Evolutionary conservation across 1,284 basidiomycete species (phyloP).

Genomic region (Athelia sp.): DNA sequence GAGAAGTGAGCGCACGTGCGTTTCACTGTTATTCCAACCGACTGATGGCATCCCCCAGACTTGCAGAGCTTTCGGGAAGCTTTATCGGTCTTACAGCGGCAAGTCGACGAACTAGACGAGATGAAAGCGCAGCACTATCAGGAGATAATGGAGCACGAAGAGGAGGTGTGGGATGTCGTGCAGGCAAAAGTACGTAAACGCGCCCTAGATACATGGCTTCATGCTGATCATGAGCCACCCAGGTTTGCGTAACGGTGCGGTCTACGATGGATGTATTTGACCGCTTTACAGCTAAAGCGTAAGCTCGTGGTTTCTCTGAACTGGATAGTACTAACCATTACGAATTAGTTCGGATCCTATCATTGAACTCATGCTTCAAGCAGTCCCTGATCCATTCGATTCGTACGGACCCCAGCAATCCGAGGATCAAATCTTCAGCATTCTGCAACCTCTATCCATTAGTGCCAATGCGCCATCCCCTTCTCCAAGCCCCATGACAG

Average conservation of each 20-base stretch:
- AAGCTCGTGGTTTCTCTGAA: slow-evolving; percentile 27
- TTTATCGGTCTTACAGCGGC: slow-evolving; percentile 76
- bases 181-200: slow-evolving; percentile 65
- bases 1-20: slow-evolving; percentile 53
- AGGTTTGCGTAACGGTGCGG: slow-evolving; percentile 72
- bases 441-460: slow-evolving; percentile 79
- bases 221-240: slow-evolving; percentile 8
- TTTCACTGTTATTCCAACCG: slow-evolving; percentile 4
- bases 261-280: slow-evolving; percentile 82
- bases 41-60: slow-evolving; percentile 39
- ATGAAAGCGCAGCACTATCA: slow-evolving; percentile 79
- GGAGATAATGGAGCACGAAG: slow-evolving; percentile 89
- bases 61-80: slow-evolving; percentile 84
- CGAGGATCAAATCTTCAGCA: slow-evolving; percentile 90
- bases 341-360: slow-evolving; percentile 75
- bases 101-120: slow-evolving; percentile 85
- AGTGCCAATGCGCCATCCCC: slow-evolving; percentile 54
- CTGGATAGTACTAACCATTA: slow-evolving; percentile 6
- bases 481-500: slow-evolving; percentile 42
- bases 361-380: slow-evolving; percentile 86
- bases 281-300: slow-evolving; percentile 85
- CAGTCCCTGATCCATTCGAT: slow-evolving; percentile 90
- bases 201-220: slow-evolving; percentile 4
- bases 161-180: slow-evolving; percentile 89
- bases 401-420: slow-evolving; percentile 85